Percentiles rank a stretch among this genome's conserved stretches.
Evolutionary conservation across 2,329 filamentous ascomycete species (phyloP).

Genomic region (Capronia coronata): DNA sequence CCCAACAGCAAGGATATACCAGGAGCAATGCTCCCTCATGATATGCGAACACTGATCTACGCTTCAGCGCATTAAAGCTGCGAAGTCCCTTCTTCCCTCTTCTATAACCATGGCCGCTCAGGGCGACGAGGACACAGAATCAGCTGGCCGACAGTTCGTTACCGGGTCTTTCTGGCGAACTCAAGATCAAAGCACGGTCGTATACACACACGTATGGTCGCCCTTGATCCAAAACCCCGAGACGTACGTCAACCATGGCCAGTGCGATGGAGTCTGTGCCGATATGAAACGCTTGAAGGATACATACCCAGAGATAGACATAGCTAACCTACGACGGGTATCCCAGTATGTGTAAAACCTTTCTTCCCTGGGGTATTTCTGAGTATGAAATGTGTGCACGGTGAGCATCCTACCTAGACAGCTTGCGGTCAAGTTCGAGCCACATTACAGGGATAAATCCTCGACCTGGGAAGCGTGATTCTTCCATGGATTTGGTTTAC

Average conservation of each 20-base stretch:
- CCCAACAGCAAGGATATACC: not conserved
- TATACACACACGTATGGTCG: too few species aligned
- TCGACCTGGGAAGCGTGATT: not conserved
- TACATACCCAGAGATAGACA: not conserved
- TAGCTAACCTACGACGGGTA: not conserved
- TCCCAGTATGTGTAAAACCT: not conserved
- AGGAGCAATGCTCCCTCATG: too few species aligned
- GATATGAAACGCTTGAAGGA: conserved; percentile 5
- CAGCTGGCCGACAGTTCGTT: not conserved
- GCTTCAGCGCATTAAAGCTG: too few species aligned
- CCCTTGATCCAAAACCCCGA: not conserved
- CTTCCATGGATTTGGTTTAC: conserved; percentile 1
- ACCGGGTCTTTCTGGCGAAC: too few species aligned
- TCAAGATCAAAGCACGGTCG: not conserved
- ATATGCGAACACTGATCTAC: too few species aligned
- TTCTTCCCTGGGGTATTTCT: not conserved
- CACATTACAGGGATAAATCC: not conserved
- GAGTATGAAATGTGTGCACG: conserved; percentile 6
- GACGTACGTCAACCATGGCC: not conserved
- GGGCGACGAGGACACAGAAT: too few species aligned
- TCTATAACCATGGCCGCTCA: too few species aligned
- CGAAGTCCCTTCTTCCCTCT: too few species aligned
- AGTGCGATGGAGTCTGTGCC: not conserved
- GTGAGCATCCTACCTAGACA: too few species aligned
- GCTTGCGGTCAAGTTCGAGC: not conserved